Evolutionary conservation across 176 grass and related monocot species (phyloP).

Genomic region (Eragrostis nindensis): DNA sequence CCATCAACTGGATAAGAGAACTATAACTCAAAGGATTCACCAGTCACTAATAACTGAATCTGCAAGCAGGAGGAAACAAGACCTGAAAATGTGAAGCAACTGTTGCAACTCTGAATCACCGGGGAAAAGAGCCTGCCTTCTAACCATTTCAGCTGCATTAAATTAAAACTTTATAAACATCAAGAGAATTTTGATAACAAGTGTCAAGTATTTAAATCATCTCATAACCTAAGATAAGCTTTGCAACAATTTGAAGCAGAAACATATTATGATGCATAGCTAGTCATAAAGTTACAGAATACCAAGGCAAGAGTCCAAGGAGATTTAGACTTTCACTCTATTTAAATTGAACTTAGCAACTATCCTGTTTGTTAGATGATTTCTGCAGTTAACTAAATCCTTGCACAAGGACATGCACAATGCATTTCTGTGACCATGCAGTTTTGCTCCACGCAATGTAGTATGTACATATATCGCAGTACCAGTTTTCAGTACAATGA

Average conservation of each 20-base stretch:
- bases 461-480: background rate
- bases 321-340: too few relatives aligned
- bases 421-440: background rate
- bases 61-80: background rate
- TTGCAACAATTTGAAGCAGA: too few relatives aligned
- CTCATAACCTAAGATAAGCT: background rate
- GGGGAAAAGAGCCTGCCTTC: slow-evolving; percentile 85
- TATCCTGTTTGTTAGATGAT: background rate
- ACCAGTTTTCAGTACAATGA: background rate
- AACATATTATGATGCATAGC: background rate
- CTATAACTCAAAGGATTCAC: too few relatives aligned
- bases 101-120: slow-evolving; percentile 96
- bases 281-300: background rate
- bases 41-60: background rate
- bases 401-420: background rate
- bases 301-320: too few relatives aligned
- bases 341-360: background rate
- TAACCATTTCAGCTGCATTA: slow-evolving; percentile 88
- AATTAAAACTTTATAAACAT: slow-evolving; percentile 11
- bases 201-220: background rate
- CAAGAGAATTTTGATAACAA: background rate
- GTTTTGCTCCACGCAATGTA: background rate
- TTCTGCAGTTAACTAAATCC: slow-evolving; percentile 6
- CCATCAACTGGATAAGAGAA: background rate
- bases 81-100: slow-evolving; percentile 98